A percentile compares a stretch with the other conserved stretches of the same genome.
These are phyloP conservation scores for Candida bentonensis DNA, from an alignment of 805 yeast genomes.

Conservation along the genomic window DNA sequence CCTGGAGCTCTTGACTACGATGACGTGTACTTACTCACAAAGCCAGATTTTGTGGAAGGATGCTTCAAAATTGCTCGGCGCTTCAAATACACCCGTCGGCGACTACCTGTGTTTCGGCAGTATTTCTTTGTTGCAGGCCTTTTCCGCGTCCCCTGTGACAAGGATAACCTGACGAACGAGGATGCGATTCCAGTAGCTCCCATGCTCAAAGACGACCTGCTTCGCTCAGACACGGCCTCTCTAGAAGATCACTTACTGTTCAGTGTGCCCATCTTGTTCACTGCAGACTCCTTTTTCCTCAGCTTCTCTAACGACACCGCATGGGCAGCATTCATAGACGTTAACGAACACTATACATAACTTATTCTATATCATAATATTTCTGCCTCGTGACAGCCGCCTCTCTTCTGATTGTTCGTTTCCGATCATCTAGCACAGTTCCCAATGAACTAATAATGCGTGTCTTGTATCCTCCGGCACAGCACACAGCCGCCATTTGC, in stretches of 20 bases:
- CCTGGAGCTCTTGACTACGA: not conserved
- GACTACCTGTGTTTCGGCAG: not conserved
- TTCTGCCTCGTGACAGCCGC: slow-evolving; percentile 1
- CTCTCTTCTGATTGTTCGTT: not conserved
- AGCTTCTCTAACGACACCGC: not conserved
- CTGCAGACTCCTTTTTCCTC: not conserved
- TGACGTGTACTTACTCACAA: not conserved
- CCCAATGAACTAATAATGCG: not conserved
- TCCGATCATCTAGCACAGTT: not conserved
- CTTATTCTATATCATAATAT: not conserved
- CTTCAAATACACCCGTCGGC: not conserved
- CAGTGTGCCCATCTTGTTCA: not conserved
- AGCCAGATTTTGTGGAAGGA: not conserved
- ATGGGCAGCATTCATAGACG: not conserved
- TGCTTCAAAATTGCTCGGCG: not conserved
- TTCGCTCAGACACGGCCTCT: not conserved
- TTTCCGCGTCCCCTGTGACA: not conserved
- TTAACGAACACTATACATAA: not conserved
- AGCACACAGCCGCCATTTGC: not conserved
- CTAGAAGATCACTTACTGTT: not conserved
- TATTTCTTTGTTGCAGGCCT: not conserved
- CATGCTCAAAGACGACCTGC: not conserved
- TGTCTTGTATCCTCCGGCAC: not conserved
- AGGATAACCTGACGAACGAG: not conserved
- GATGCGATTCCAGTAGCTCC: not conserved